Conservation (phyloP, 305 asterid species). For the Plantago coronopus region DNA sequence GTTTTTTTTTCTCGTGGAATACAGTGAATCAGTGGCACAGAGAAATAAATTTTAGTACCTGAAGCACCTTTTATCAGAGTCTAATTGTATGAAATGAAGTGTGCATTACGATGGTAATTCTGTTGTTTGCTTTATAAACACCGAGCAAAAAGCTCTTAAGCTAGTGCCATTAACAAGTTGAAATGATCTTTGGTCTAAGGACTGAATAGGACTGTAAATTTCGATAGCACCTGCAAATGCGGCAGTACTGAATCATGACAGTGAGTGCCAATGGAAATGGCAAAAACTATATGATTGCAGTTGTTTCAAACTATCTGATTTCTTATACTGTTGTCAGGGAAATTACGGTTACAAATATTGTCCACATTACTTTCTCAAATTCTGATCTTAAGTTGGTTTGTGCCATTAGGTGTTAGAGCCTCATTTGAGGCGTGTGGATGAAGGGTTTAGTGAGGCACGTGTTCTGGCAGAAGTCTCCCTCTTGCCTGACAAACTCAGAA, state of each 20-base stretch:
- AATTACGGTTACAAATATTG: slow-evolving; percentile 7
- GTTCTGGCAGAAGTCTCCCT: slow-evolving; percentile 73
- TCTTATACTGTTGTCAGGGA: background rate
- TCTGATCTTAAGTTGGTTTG: slow-evolving; percentile 20
- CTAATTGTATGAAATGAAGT: too few species aligned
- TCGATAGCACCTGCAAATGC: slow-evolving; percentile 12
- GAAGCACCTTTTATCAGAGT: too few species aligned
- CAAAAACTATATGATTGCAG: background rate
- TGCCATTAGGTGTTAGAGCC: slow-evolving; percentile 78
- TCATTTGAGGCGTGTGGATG: slow-evolving; percentile 78
- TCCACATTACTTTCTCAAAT: slow-evolving; percentile 3
- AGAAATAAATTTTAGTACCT: too few species aligned
- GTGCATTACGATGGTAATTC: too few species aligned
- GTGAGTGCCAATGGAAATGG: slow-evolving; percentile 10
- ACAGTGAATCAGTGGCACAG: too few species aligned
- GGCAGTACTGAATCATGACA: slow-evolving; percentile 11
- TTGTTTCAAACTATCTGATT: background rate
- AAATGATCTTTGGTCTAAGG: background rate
- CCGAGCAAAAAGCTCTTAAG: background rate
- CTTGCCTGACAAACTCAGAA: slow-evolving; percentile 84
- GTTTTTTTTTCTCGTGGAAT: background rate
- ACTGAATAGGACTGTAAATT: background rate
- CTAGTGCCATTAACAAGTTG: background rate
- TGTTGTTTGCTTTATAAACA: too few species aligned
- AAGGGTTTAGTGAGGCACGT: slow-evolving; percentile 89